A percentile compares a stretch with the other conserved stretches of the same genome.
These are phyloP conservation scores for Trichothecium roseum DNA, from an alignment of 2,329 filamentous ascomycete species.

Conservation along the genomic window DNA sequence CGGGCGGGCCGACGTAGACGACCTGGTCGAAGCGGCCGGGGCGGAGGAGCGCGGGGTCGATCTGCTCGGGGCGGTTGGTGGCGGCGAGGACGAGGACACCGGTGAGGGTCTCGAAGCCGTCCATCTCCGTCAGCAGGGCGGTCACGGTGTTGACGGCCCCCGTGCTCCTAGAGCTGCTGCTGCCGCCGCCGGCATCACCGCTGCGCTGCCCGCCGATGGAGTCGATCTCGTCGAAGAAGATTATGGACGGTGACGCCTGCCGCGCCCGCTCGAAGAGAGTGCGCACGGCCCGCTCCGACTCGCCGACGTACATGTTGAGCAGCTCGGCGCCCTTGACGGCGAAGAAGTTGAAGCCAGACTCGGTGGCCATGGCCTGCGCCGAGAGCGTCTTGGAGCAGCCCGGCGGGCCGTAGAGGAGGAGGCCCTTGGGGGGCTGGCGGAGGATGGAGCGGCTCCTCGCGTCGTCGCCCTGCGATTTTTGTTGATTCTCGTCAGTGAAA, in stretches of 20 bases:
- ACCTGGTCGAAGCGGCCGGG: conserved; percentile 78
- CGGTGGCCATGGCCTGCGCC: conserved; percentile 83
- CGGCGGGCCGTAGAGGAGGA: conserved; percentile 84
- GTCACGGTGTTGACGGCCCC: conserved; percentile 73
- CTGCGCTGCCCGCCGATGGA: conserved; percentile 54
- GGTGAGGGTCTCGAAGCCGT: conserved; percentile 77
- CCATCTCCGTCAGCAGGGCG: conserved; percentile 88
- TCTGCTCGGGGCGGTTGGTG: conserved; percentile 78
- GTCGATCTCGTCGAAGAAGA: conserved; percentile 97
- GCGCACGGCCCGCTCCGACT: conserved; percentile 78
- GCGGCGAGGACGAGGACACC: conserved; percentile 83
- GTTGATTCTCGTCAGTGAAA: neutral
- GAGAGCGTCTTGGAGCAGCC: conserved; percentile 92
- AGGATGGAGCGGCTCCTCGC: conserved; percentile 23
- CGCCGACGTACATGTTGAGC: conserved; percentile 93
- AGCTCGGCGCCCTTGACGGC: conserved; percentile 89
- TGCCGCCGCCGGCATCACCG: conserved; percentile 24
- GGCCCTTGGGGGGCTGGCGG: conserved; percentile 60
- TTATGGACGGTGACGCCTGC: conserved; percentile 79
- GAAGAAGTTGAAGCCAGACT: conserved; percentile 86
- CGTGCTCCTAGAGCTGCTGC: conserved; percentile 20
- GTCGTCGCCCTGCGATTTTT: conserved; percentile 15
- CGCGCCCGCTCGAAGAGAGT: conserved; percentile 79
- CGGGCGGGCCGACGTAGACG: conserved; percentile 78
- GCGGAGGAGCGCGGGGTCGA: conserved; percentile 78